phyloP scores from a whole-genome alignment of 202 grass and related monocot genomes.

The Saccharum hybrid region DNA sequence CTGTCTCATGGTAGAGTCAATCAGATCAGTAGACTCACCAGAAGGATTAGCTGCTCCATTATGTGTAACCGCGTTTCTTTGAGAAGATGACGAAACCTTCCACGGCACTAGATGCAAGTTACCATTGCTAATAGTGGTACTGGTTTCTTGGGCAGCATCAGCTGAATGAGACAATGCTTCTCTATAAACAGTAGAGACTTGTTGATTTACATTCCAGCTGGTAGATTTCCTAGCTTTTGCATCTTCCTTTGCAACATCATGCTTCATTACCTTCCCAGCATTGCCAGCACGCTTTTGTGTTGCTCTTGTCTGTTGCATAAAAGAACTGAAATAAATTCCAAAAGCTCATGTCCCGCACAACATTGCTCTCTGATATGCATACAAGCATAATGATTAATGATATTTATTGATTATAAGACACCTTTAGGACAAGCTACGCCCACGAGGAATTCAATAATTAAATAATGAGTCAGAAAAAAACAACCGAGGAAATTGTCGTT shows the following conservation, averaged over 20 bases:
- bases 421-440: neutral
- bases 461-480: neutral
- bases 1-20: slow-evolving; percentile 54
- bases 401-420: slow-evolving; percentile 3
- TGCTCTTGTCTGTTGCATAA: slow-evolving; percentile 58
- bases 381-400: slow-evolving; percentile 30
- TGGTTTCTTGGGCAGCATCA: slow-evolving; percentile 52
- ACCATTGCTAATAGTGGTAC: slow-evolving; percentile 50
- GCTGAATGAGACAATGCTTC: slow-evolving; percentile 52
- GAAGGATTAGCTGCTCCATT: slow-evolving; percentile 51
- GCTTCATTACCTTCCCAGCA: slow-evolving; percentile 70
- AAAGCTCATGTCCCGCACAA: slow-evolving; percentile 30
- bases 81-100: slow-evolving; percentile 54
- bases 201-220: slow-evolving; percentile 59
- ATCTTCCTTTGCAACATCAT: slow-evolving; percentile 69
- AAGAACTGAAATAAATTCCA: slow-evolving; percentile 36
- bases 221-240: slow-evolving; percentile 68
- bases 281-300: slow-evolving; percentile 70
- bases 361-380: slow-evolving; percentile 19
- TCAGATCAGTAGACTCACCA: slow-evolving; percentile 50
- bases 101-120: slow-evolving; percentile 34
- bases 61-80: slow-evolving; percentile 53
- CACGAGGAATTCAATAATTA: neutral
- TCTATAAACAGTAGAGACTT: slow-evolving; percentile 54
- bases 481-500: no score